phyloP scores from a whole-genome alignment of 139 green algal species.

The Chlamydomonas eustigma region DNA sequence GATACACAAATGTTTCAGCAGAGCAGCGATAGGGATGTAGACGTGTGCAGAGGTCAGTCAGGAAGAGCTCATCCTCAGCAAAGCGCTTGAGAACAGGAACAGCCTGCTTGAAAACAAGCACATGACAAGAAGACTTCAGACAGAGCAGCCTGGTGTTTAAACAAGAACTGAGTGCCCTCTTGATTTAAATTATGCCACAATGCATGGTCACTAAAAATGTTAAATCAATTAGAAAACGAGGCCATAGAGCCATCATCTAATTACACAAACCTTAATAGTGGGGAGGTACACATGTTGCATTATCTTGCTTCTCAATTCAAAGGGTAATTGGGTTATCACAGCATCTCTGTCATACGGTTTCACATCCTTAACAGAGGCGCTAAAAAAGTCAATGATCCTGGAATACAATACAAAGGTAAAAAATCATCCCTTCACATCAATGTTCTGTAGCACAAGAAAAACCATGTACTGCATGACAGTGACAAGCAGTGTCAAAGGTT shows the following conservation, averaged over 20 bases:
- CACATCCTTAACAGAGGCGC: background rate
- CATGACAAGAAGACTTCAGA: background rate
- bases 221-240: too few relatives aligned
- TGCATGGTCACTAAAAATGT: too few relatives aligned
- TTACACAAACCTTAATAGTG: constrained; percentile 22
- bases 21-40: constrained; percentile 45
- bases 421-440: too few relatives aligned
- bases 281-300: constrained; percentile 45
- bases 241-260: too few relatives aligned
- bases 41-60: constrained; percentile 44
- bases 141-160: too few relatives aligned
- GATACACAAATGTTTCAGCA: constrained; percentile 41
- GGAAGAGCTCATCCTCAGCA: constrained; percentile 38
- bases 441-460: too few relatives aligned
- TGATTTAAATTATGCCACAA: too few relatives aligned
- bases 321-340: constrained; percentile 26
- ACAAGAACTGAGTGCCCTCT: too few relatives aligned
- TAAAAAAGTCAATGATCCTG: background rate
- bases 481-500: too few relatives aligned
- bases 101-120: background rate
- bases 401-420: too few relatives aligned
- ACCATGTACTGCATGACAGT: too few relatives aligned
- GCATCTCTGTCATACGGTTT: background rate
- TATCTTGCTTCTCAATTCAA: constrained; percentile 44
- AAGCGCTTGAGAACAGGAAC: constrained; percentile 34